These are phyloP conservation scores for Cicer judaicum DNA, from an alignment of 306 rosid genomes.

Conservation along the genomic window DNA sequence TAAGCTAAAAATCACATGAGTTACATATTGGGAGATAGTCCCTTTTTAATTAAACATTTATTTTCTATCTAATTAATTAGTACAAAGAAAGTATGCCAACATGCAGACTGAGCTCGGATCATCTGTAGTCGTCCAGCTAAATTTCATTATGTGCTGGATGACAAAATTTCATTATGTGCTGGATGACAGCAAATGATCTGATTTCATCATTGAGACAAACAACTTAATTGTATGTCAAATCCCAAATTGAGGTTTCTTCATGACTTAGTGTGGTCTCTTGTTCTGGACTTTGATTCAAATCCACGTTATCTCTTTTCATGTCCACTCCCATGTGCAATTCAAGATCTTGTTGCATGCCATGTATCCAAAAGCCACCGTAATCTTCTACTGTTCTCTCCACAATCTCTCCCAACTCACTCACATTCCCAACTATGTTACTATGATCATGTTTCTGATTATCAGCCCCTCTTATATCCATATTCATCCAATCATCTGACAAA, in stretches of 20 bases:
- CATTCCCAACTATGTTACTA: neutral
- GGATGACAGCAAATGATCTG: neutral
- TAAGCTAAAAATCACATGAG: neutral
- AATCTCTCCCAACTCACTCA: constrained; percentile 16
- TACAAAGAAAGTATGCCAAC: neutral
- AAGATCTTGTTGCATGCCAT: constrained; percentile 40
- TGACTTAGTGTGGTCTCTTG: constrained; percentile 35
- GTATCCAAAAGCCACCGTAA: constrained; percentile 47
- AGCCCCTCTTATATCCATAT: constrained; percentile 48
- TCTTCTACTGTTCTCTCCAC: constrained; percentile 31
- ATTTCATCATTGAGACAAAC: neutral
- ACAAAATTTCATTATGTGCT: neutral
- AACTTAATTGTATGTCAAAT: constrained; percentile 34
- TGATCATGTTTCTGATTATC: constrained; percentile 27
- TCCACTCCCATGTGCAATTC: constrained; percentile 40
- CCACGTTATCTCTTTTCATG: constrained; percentile 22
- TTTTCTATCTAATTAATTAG: neutral
- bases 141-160: neutral
- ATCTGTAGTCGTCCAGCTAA: neutral
- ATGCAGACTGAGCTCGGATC: neutral
- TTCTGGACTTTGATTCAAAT: constrained; percentile 33
- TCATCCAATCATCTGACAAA: constrained; percentile 53
- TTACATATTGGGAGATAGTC: neutral
- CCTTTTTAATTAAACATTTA: neutral
- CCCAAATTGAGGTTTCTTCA: constrained; percentile 64